phyloP scores from a whole-genome alignment of 176 grass and related monocot species.

The Leersia perrieri region DNA sequence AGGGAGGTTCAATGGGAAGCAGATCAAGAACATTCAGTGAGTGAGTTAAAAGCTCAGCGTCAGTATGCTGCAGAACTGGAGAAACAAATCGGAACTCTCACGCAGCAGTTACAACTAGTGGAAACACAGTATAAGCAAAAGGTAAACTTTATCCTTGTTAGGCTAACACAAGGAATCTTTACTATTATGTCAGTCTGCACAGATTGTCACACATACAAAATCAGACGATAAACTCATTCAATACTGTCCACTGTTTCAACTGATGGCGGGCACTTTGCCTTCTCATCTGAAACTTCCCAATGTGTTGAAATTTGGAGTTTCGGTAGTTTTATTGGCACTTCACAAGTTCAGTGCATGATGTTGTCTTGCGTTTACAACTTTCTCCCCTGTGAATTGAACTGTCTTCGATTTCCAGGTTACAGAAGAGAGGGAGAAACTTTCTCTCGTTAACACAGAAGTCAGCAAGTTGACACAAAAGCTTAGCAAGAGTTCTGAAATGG shows the following conservation, averaged over 20 bases:
- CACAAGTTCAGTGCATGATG: not conserved
- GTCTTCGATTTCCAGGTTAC: conserved; percentile 41
- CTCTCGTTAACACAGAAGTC: conserved; percentile 50
- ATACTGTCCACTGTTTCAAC: not conserved
- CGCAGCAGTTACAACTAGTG: conserved; percentile 36
- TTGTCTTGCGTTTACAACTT: not conserved
- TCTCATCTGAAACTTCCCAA: not conserved
- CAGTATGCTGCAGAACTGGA: conserved; percentile 38
- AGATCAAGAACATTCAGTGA: conserved; percentile 18
- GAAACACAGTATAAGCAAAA: conserved; percentile 49
- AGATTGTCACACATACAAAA: conserved; percentile 16
- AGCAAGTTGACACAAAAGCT: conserved; percentile 58
- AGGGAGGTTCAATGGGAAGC: conserved; percentile 39
- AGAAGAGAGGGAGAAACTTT: conserved; percentile 53
- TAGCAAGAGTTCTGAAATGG: conserved; percentile 57
- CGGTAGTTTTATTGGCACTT: not conserved
- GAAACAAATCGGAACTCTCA: conserved; percentile 45
- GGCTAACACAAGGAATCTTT: not conserved
- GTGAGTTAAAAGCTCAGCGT: conserved; percentile 38
- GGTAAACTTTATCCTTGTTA: conserved; percentile 30
- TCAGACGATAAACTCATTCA: not conserved
- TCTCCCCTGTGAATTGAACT: conserved; percentile 2
- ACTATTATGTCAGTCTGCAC: not conserved
- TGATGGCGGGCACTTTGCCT: not conserved
- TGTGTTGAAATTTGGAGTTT: not conserved